Evolutionary conservation across 2,329 filamentous ascomycete genomes (phyloP).

Genomic region (Neoascochyta sp.): DNA sequence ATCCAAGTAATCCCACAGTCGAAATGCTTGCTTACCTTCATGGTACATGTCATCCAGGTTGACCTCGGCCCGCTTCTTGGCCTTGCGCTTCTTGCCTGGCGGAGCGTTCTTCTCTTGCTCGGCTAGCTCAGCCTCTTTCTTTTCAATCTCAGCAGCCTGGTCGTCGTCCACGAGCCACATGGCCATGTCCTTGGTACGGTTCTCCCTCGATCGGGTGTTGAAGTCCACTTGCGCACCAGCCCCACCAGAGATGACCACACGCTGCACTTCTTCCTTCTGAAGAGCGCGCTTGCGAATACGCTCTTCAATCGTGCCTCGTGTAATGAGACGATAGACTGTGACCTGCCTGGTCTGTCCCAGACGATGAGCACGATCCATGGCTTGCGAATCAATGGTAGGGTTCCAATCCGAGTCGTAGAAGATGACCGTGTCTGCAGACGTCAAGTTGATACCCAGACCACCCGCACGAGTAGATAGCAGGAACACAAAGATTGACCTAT

Average conservation of each 20-base stretch:
- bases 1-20: constrained; percentile 2
- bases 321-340: constrained; percentile 96
- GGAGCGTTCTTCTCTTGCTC: constrained; percentile 56
- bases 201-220: constrained; percentile 86
- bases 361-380: constrained; percentile 98
- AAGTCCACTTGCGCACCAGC: constrained; percentile 84
- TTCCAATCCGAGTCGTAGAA: constrained; percentile 99
- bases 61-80: constrained; percentile 57
- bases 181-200: constrained; percentile 94
- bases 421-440: constrained; percentile 94
- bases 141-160: constrained; percentile 88
- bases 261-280: constrained; percentile 98
- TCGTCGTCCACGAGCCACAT: constrained; percentile 99
- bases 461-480: constrained; percentile 91
- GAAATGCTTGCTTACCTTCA: constrained; percentile 68
- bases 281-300: constrained; percentile 93
- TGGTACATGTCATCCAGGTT: constrained; percentile 97
- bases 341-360: constrained; percentile 94
- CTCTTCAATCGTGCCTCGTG: constrained; percentile 93
- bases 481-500: constrained; percentile 95
- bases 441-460: constrained; percentile 96
- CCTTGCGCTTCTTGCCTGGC: constrained; percentile 54
- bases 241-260: constrained; percentile 91
- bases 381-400: constrained; percentile 95
- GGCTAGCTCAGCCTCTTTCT: constrained; percentile 81